phyloP scores from a whole-genome alignment of 495 filamentous ascomycete genomes.

The Podospora pseudoanserina region DNA sequence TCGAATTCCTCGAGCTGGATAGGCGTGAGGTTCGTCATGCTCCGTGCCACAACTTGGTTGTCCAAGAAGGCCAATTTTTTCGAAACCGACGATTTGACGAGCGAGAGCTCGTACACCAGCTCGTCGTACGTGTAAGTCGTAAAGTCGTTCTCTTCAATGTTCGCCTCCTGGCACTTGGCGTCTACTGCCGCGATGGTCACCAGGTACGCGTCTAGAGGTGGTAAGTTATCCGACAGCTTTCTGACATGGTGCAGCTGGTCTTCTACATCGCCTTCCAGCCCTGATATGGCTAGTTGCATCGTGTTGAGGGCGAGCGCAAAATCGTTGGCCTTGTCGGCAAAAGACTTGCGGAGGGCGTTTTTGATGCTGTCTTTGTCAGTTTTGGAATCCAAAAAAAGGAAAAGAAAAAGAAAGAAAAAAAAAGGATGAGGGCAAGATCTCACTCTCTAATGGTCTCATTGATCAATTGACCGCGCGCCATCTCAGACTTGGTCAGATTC shows the following conservation, averaged over 20 bases:
- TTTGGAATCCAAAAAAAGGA: not conserved
- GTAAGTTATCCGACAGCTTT: slow-evolving; percentile 71
- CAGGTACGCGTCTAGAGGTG: slow-evolving; percentile 83
- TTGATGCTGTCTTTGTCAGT: slow-evolving; percentile 63
- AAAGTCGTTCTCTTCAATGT: slow-evolving; percentile 98
- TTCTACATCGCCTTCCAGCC: slow-evolving; percentile 90
- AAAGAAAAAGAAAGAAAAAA: not conserved
- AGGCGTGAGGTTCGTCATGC: slow-evolving; percentile 97
- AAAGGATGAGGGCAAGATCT: slow-evolving; percentile 23
- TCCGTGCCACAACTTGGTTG: slow-evolving; percentile 92
- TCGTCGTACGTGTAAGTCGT: slow-evolving; percentile 98
- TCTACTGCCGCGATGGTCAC: slow-evolving; percentile 77
- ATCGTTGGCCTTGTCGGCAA: slow-evolving; percentile 95
- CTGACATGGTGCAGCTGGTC: slow-evolving; percentile 86
- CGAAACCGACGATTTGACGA: slow-evolving; percentile 83
- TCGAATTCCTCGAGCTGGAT: slow-evolving; percentile 99
- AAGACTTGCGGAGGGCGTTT: slow-evolving; percentile 82
- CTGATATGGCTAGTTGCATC: slow-evolving; percentile 86
- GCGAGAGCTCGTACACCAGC: slow-evolving; percentile 84
- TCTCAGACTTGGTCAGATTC: slow-evolving; percentile 71
- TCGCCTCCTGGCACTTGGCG: slow-evolving; percentile 87
- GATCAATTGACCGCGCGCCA: slow-evolving; percentile 82
- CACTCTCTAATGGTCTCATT: slow-evolving; percentile 96
- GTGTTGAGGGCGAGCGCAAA: slow-evolving; percentile 93
- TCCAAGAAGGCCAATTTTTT: slow-evolving; percentile 96